Evolutionary conservation across 1,139 yeast species (phyloP), one percentile per base, ranked within the genome.

Genomic region (Yamadazyma buinensis): DNA sequence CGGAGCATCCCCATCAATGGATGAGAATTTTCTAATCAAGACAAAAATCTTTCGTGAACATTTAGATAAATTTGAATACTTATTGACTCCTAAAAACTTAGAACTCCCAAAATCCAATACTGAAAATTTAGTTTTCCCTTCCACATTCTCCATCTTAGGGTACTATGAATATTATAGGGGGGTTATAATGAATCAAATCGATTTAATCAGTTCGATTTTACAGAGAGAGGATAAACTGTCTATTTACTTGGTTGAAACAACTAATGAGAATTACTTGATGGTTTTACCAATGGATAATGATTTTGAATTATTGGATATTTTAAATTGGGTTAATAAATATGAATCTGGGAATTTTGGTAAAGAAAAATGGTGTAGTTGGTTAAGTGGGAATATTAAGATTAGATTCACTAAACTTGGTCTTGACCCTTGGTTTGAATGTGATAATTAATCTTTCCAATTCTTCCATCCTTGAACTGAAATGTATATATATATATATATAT

Each of bases 311-410:
- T 24, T 26, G 8, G 38, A 40, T 15, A 21, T 45, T 15, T 35
- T 36, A 9, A 29, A 31, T 13, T 46, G 48, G 47, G 18, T 44
- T 12, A 41, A 42, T 23, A 37, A 29, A 11, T 28, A 34, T 24
- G 39, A 44, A 26, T 23, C 39, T 3, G 17, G 23, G 8, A 34
- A 37, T 14, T 37, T 36, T 20, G 29, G 29, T 11, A 31, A 35
- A 27, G 39, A 27, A 15, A 32, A 34, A 19, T 46, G 48, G 48
- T 36, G 42, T 28, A 19, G 28, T 21, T 17, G 11, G n/a, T 11
- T 19, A 3, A 35, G 26, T 19, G 37, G 33, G 15, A 17, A 5
- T 17, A 5, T 5, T 17, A 23, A 23, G 13, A 40, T 43, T 4
- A 38, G 28, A 25, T 35, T 45, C 21, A 37, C 38, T 1, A 35